Conservation (phyloP, 495 filamentous ascomycete genomes). For the Recurvomyces mirabilis region DNA sequence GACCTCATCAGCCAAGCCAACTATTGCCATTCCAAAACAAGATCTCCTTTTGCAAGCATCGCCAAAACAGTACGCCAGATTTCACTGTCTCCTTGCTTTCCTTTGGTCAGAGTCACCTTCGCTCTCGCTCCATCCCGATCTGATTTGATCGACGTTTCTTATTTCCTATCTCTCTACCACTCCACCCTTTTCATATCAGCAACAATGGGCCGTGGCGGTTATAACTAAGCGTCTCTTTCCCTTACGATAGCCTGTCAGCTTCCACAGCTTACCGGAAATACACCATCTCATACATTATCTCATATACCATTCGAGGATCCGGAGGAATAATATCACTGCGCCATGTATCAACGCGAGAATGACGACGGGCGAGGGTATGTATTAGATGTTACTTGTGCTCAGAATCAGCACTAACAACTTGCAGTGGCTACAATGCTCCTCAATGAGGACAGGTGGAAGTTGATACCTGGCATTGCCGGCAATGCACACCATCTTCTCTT, state of each 20-base stretch:
- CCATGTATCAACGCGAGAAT: slow-evolving; percentile 1
- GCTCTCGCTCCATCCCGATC: slow-evolving; percentile 5
- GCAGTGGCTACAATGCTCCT: slow-evolving; percentile 16
- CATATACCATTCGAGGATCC: neutral
- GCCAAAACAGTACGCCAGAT: slow-evolving; percentile 13
- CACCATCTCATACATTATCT: slow-evolving; percentile 1
- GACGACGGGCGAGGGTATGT: slow-evolving; percentile 19
- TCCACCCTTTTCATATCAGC: neutral
- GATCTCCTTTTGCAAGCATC: no score
- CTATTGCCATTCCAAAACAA: neutral
- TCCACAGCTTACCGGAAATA: neutral
- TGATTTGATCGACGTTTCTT: slow-evolving; percentile 6
- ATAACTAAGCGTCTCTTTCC: slow-evolving; percentile 33
- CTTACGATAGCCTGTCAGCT: slow-evolving; percentile 3
- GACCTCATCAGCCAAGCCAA: neutral
- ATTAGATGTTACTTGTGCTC: neutral
- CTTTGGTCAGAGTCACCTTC: no score
- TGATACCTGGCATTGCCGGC: neutral
- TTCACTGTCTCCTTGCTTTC: slow-evolving; percentile 13
- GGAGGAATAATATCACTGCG: neutral
- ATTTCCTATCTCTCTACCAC: slow-evolving; percentile 4
- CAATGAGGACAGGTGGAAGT: neutral
- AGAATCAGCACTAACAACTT: slow-evolving; percentile 1
- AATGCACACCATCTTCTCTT: neutral
- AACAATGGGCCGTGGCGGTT: slow-evolving; percentile 46